phyloP scores from a whole-genome alignment of 352 stramenopile species.

The Plasmopara viticola region DNA sequence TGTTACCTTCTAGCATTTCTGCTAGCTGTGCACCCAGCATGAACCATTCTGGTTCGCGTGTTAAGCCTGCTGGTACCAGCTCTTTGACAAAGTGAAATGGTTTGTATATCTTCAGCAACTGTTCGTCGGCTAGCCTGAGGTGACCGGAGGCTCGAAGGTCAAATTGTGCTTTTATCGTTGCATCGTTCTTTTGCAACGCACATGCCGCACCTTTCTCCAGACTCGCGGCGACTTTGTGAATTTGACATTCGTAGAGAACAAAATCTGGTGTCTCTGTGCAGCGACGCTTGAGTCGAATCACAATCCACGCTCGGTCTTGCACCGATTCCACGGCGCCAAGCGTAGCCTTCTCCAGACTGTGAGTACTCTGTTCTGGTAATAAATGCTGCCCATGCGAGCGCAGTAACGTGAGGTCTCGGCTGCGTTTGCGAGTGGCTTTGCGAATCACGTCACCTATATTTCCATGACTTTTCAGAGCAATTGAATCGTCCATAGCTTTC shows the following conservation, averaged over 20 bases:
- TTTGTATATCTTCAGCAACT: slow-evolving; percentile 40
- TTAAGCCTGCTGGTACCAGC: slow-evolving; percentile 16
- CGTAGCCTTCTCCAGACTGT: background rate
- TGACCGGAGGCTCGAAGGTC: slow-evolving; percentile 17
- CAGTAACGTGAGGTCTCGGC: slow-evolving; percentile 55
- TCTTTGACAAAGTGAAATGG: slow-evolving; percentile 53
- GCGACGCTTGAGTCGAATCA: slow-evolving; percentile 25
- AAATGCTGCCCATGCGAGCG: slow-evolving; percentile 48
- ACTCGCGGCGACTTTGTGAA: slow-evolving; percentile 21
- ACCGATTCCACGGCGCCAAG: slow-evolving; percentile 30
- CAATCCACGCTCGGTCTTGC: slow-evolving; percentile 33
- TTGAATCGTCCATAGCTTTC: slow-evolving; percentile 19
- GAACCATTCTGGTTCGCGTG: slow-evolving; percentile 26
- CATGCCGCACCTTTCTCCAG: slow-evolving; percentile 11
- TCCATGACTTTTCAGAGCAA: slow-evolving; percentile 45
- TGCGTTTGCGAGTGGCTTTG: slow-evolving; percentile 42
- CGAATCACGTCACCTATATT: slow-evolving; percentile 49
- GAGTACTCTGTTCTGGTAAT: slow-evolving; percentile 25
- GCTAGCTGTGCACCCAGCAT: slow-evolving; percentile 46
- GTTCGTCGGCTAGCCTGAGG: slow-evolving; percentile 26
- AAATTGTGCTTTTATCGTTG: slow-evolving; percentile 33
- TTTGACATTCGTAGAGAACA: slow-evolving; percentile 30
- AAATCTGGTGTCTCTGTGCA: slow-evolving; percentile 12
- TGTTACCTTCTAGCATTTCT: slow-evolving; percentile 26
- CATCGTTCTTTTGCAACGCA: slow-evolving; percentile 8